phyloP scores from a whole-genome alignment of 2,329 filamentous ascomycete genomes.

The Ophiostoma populinum region DNA sequence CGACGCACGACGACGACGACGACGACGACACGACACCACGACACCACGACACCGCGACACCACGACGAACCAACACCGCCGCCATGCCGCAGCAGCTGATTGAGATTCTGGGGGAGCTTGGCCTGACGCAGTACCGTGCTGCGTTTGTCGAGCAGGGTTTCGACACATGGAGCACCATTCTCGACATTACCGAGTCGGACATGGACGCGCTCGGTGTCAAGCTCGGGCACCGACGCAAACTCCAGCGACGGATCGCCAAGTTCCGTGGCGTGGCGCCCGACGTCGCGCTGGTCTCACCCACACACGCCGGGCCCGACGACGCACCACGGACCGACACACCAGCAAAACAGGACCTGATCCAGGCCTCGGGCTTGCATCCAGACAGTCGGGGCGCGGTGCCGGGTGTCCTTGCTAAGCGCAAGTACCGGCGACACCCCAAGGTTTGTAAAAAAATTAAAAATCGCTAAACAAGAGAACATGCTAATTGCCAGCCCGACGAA shows the following conservation, averaged over 20 bases:
- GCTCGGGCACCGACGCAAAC: conserved; percentile 63
- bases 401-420: conserved; percentile 41
- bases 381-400: conserved; percentile 27
- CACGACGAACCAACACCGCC: neutral
- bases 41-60: neutral
- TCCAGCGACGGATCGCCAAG: conserved; percentile 70
- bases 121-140: conserved; percentile 60
- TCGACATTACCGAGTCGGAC: conserved; percentile 73
- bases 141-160: conserved; percentile 64
- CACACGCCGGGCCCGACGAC: conserved; percentile 38
- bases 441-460: conserved; percentile 19
- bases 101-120: conserved; percentile 54
- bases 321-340: conserved; percentile 29
- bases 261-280: conserved; percentile 44
- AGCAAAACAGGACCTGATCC: conserved; percentile 2
- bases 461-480: neutral
- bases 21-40: neutral
- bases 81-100: conserved; percentile 46
- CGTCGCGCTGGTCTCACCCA: conserved; percentile 30
- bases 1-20: neutral
- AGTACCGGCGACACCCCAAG: conserved; percentile 65
- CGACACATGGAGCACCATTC: conserved; percentile 67
- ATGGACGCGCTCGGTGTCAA: conserved; percentile 62
- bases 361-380: conserved; percentile 12
- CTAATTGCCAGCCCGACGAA: conserved; percentile 45